phyloP scores from a whole-genome alignment of 192 early-diverging fungal genomes.

The Glomus cerebriforme region DNA sequence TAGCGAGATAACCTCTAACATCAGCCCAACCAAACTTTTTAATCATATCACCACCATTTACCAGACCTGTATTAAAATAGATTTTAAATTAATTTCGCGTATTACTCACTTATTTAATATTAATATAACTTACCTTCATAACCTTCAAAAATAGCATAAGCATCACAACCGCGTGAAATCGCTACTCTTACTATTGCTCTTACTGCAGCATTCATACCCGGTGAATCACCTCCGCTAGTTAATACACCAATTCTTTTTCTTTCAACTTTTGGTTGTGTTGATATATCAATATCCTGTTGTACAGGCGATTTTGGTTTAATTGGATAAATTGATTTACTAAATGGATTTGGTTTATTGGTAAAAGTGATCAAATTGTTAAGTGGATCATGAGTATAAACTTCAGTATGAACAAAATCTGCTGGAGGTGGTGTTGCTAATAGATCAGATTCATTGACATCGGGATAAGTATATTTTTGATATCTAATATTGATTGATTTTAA shows the following conservation, averaged over 20 bases:
- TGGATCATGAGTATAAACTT: slow-evolving; percentile 70
- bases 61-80: slow-evolving; percentile 66
- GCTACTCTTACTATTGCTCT: slow-evolving; percentile 87
- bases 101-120: background rate
- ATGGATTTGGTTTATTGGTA: slow-evolving; percentile 58
- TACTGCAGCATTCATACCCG: slow-evolving; percentile 98
- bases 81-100: background rate
- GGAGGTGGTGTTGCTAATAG: background rate
- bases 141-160: slow-evolving; percentile 92
- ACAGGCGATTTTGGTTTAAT: slow-evolving; percentile 7
- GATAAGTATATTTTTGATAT: slow-evolving; percentile 14
- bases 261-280: background rate
- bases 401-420: slow-evolving; percentile 15
- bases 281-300: background rate
- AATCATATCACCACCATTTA: slow-evolving; percentile 90
- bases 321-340: slow-evolving; percentile 39
- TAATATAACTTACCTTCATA: slow-evolving; percentile 68
- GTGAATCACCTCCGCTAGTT: slow-evolving; percentile 93
- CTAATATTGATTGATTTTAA: slow-evolving; percentile 1
- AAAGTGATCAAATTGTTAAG: slow-evolving; percentile 80
- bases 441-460: background rate
- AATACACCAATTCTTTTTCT: slow-evolving; percentile 88
- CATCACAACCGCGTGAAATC: slow-evolving; percentile 77
- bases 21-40: slow-evolving; percentile 84
- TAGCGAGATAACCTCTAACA: slow-evolving; percentile 81